Base-by-base conservation (phyloP, 495 filamentous ascomycete genomes). In the Amphirosellinia nigrospora region DNA sequence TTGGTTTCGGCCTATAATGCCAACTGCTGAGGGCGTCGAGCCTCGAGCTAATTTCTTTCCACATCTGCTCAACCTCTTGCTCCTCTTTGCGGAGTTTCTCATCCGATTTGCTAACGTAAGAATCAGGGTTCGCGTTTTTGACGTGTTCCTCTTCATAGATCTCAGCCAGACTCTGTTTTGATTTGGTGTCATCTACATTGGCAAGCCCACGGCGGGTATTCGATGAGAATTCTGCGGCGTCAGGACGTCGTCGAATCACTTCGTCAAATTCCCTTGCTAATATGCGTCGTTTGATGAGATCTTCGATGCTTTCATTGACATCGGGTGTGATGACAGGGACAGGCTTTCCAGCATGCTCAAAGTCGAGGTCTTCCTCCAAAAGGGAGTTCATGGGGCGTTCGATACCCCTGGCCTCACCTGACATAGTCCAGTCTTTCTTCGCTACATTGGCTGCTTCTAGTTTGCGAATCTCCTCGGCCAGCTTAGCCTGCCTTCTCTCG, bases 241-340 rank as follows among this genome's bases (percentile, higher is more conserved):
- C 89, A 21, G 96, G 96, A 15, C 94, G 91, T 19, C 96, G 88
- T 41, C 92, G 89, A 69, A 93, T 86, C 8, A 98, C 88, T 79
- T 99, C 96, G 76, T 99, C 95, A 73, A 99, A 99, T 73, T 98
- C 93, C 66, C 89, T 87, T 9, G 93, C 92, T 23, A 98, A 82
- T 73, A 99, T 97, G 32, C 96, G 92, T 38, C 93, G 90, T 78
- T 98, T 98, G 80, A 99, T 93, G 62, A 99, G 87, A 19, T 91
- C 93, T 78, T 98, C 96, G 65, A 99, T 96, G 65, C 90, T 91
- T 79, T 97, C 95, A 52, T 89, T 95, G 13, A 96, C 87, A 77
- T 98, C 95, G n/a, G 92, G 90, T 0, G 96, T 98, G 73, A 97
- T 93, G 38, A 98, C 92, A 4, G 95, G 93, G 0, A 97, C 91